Conservation (phyloP, 2,329 filamentous ascomycete species). For the Penicillium hordei region DNA sequence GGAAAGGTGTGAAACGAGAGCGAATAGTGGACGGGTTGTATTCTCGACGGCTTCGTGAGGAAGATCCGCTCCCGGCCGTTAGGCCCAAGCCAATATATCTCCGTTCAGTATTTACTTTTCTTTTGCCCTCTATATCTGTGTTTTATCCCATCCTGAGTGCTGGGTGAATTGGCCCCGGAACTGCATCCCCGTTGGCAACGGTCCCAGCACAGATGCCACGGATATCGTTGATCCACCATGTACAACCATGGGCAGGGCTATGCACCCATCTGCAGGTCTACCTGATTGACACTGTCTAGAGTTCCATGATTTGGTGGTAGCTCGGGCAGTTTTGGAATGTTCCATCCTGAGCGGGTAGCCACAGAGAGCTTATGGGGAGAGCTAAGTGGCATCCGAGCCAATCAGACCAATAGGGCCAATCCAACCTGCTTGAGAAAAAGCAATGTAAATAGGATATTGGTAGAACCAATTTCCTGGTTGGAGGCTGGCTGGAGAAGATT, state of each 20-base stretch:
- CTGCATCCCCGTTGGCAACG: constrained; percentile 7
- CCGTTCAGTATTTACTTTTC: not conserved
- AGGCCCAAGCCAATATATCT: not conserved
- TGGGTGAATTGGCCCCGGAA: constrained; percentile 4
- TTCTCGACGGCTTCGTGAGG: not conserved
- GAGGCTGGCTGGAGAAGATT: not conserved
- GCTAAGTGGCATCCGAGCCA: constrained; percentile 19
- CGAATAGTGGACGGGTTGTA: not conserved
- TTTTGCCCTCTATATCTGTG: not conserved
- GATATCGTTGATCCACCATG: not conserved
- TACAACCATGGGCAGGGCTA: constrained; percentile 14
- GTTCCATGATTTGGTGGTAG: constrained; percentile 9
- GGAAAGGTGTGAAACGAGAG: constrained; percentile 6
- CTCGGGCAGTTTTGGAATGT: constrained; percentile 23
- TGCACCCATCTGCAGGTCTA: not conserved
- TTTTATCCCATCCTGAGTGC: not conserved
- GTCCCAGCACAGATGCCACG: constrained; percentile 1
- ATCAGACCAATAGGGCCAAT: constrained; percentile 1
- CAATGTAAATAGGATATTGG: constrained; percentile 1
- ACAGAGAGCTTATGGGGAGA: constrained; percentile 30
- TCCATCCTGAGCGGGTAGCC: constrained; percentile 28
- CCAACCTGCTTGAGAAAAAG: constrained; percentile 17
- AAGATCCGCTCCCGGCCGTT: not conserved
- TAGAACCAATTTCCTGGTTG: not conserved
- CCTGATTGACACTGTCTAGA: constrained; percentile 6